Evolutionary conservation across 352 stramenopile species (phyloP).

Genomic region (Phytophthora pini): DNA sequence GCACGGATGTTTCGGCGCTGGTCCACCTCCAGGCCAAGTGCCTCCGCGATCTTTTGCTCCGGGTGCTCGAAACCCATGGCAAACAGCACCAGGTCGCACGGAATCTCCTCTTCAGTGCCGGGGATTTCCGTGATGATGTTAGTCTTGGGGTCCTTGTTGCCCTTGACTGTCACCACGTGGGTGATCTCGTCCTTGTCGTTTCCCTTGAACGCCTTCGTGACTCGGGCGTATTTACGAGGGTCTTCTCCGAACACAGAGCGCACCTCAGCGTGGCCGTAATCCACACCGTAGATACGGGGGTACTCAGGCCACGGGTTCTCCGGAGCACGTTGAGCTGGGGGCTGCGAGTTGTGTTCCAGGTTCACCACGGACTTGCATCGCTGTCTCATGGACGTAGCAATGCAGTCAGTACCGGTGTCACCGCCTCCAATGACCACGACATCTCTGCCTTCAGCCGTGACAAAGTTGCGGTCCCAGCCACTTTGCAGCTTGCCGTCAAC

Average conservation of each 20-base stretch:
- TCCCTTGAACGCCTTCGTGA: constrained; percentile 83
- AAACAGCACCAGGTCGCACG: constrained; percentile 94
- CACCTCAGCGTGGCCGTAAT: constrained; percentile 98
- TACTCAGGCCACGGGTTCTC: constrained; percentile 98
- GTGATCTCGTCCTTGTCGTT: constrained; percentile 81
- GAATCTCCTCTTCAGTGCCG: constrained; percentile 94
- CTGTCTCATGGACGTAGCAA: constrained; percentile 97
- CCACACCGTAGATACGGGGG: constrained; percentile 97
- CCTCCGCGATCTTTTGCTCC: constrained; percentile 91
- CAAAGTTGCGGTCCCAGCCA: constrained; percentile 94
- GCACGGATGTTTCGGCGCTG: constrained; percentile 95
- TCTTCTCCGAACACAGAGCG: constrained; percentile 92
- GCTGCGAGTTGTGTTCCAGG: constrained; percentile 96
- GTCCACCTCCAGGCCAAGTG: constrained; percentile 93
- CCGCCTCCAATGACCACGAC: constrained; percentile 98
- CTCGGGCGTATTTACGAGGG: constrained; percentile 78
- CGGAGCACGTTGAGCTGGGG: constrained; percentile 89
- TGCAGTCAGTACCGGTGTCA: constrained; percentile 98
- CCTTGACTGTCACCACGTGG: constrained; percentile 71
- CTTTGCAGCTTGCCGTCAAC: constrained; percentile 96
- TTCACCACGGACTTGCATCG: constrained; percentile 97
- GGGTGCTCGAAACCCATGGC: constrained; percentile 98
- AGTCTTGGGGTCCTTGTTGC: constrained; percentile 71
- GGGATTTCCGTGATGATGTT: constrained; percentile 70
- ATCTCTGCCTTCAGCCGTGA: constrained; percentile 97